Evolutionary conservation across 2,329 filamentous ascomycete genomes (phyloP), one percentile per base, ranked within the genome.

Genomic region (Pyrenophora tritici-repentis): DNA sequence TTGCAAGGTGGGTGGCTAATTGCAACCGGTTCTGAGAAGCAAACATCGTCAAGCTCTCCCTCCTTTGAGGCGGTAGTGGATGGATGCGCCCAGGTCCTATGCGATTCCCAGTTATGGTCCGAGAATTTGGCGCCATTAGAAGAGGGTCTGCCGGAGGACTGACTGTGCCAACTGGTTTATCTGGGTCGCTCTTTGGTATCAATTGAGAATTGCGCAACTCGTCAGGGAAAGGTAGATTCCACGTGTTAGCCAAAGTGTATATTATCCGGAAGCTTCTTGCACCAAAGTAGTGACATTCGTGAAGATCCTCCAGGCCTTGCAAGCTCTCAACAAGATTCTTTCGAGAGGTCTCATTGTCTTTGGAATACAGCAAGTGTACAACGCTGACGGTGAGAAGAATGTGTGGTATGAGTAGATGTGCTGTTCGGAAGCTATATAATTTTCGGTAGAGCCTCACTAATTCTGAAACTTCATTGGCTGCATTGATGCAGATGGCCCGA

Each of bases 401-500:
- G 39, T 75, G 74, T 12, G 70, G 73, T 12, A 77, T 67, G 2
- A 72, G 52, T 6, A 78, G 59, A 13, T 71, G 67, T 5, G 75
- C 71, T 2, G 73, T 69, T 36, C 77, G 72, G 32, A 79, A 65
- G 14, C 72, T 68, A 54, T 79, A 80, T 55, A 76, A 66, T n/a
- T 67, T 65, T 18, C 77, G 74, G 42, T 80, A 75, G 12, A 72
- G 65, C 32, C 72, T 72, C 50, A 76, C 66, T 4, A 80, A 63
- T 4, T 63, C 65, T 1, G 77, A 76, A 1, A 79, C 75, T 44
- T 73, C 72, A 50, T 78, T 78, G 2, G 77, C 76, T 36, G 72
- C 74, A 35, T 73, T 70, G n/a, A 79, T 79, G 70, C 87, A 90
- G 13, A 88, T 83, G 55, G 88, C 85, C 33, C 82, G 81, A 6